Evolutionary conservation across 2,329 filamentous ascomycete genomes (phyloP).

Genomic region (Colletotrichum viniferum): DNA sequence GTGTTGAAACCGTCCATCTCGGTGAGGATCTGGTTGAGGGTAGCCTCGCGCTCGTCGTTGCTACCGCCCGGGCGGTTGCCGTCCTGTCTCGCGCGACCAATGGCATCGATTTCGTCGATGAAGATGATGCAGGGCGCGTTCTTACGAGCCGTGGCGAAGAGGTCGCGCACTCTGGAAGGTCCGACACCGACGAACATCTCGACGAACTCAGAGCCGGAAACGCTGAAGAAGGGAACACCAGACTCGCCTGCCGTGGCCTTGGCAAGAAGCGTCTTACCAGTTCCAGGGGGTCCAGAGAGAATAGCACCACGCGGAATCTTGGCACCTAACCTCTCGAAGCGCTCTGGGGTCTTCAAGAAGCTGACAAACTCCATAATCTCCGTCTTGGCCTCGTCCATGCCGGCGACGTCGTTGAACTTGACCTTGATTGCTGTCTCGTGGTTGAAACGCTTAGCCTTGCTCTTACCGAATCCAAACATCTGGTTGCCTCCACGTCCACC

Average conservation of each 20-base stretch:
- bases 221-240: slow-evolving; percentile 95
- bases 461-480: slow-evolving; percentile 96
- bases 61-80: slow-evolving; percentile 69
- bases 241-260: slow-evolving; percentile 98
- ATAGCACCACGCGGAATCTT: slow-evolving; percentile 98
- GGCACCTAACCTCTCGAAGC: slow-evolving; percentile 91
- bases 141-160: slow-evolving; percentile 94
- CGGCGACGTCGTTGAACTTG: slow-evolving; percentile 95
- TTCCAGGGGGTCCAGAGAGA: slow-evolving; percentile 95
- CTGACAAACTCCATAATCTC: slow-evolving; percentile 99
- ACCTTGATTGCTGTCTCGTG: slow-evolving; percentile 96
- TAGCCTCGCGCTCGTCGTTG: slow-evolving; percentile 96
- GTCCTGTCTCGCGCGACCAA: slow-evolving; percentile 88
- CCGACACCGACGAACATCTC: slow-evolving; percentile 99
- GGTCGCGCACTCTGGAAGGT: slow-evolving; percentile 90
- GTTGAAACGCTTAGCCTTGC: slow-evolving; percentile 95
- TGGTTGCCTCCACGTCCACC: slow-evolving; percentile 73
- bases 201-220: slow-evolving; percentile 98
- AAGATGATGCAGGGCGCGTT: slow-evolving; percentile 99
- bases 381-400: slow-evolving; percentile 96
- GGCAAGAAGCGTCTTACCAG: slow-evolving; percentile 95
- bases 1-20: slow-evolving; percentile 99
- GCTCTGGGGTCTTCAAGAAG: slow-evolving; percentile 91
- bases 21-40: slow-evolving; percentile 96
- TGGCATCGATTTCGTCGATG: slow-evolving; percentile 98